Evolutionary conservation across 805 yeast species (phyloP).

Genomic region (Candida sonorensis): DNA sequence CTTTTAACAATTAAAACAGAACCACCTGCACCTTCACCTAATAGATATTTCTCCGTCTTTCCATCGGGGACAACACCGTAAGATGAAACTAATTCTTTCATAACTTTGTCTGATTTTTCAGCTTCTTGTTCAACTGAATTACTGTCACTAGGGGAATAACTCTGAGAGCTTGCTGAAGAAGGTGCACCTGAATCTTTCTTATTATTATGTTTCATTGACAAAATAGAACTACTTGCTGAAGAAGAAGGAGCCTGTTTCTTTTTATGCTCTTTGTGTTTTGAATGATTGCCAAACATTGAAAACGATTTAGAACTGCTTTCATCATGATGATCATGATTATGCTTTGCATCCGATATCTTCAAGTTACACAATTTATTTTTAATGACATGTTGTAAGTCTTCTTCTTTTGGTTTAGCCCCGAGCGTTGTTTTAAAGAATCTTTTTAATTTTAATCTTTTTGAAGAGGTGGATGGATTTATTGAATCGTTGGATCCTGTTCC

Average conservation of each 20-base stretch:
- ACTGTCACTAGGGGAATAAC: too few species aligned
- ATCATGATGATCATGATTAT: too few species aligned
- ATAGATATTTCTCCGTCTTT: conserved; percentile 25
- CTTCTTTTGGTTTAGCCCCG: too few species aligned
- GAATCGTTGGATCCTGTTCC: neutral
- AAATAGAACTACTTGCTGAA: neutral
- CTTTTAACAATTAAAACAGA: conserved; percentile 76
- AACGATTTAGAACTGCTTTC: too few species aligned
- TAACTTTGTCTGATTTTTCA: conserved; percentile 5
- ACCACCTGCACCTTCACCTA: conserved; percentile 95
- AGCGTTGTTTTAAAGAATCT: conserved; percentile 35
- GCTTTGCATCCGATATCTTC: too few species aligned
- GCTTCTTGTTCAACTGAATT: neutral
- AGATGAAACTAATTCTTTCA: conserved; percentile 42
- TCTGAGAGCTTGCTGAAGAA: too few species aligned
- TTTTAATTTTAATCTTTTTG: conserved; percentile 28
- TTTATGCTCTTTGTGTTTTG: neutral
- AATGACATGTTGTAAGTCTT: conserved; percentile 14
- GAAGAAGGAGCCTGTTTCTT: neutral
- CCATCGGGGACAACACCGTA: conserved; percentile 67
- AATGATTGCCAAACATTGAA: neutral
- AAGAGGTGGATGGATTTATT: neutral
- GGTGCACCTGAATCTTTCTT: too few species aligned
- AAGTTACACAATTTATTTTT: conserved; percentile 13
- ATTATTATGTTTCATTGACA: too few species aligned